Evolutionary conservation across 352 stramenopile species (phyloP).

Genomic region (Saprolegnia parasitica): DNA sequence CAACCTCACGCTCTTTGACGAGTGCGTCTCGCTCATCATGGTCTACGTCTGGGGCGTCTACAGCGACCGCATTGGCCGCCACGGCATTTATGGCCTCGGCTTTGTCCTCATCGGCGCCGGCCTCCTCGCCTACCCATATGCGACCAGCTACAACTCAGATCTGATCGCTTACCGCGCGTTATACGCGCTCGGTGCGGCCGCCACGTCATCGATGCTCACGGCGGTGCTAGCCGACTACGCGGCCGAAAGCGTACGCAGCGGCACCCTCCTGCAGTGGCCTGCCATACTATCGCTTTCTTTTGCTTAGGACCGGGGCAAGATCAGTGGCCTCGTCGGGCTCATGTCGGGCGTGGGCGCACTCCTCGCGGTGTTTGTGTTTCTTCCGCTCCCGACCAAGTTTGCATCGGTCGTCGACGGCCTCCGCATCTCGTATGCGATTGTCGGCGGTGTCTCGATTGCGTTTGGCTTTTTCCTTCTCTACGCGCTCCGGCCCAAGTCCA

Average conservation of each 20-base stretch:
- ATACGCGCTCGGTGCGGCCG: neutral
- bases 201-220: slow-evolving; percentile 24
- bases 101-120: slow-evolving; percentile 21
- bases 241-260: slow-evolving; percentile 8
- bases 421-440: neutral
- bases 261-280: no score
- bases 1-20: slow-evolving; percentile 27
- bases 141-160: neutral
- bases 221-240: slow-evolving; percentile 23
- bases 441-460: neutral
- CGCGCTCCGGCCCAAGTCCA: slow-evolving; percentile 5
- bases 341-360: slow-evolving; percentile 22
- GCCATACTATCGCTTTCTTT: neutral
- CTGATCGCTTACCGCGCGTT: slow-evolving; percentile 19
- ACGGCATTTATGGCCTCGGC: slow-evolving; percentile 12
- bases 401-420: slow-evolving; percentile 8
- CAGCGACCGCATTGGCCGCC: slow-evolving; percentile 14
- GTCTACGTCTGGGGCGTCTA: slow-evolving; percentile 16
- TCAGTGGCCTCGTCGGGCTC: slow-evolving; percentile 24
- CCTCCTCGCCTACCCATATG: slow-evolving; percentile 12
- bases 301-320: slow-evolving; percentile 15
- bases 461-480: slow-evolving; percentile 23
- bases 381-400: slow-evolving; percentile 19
- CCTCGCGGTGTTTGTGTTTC: slow-evolving; percentile 23
- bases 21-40: slow-evolving; percentile 23